These are phyloP conservation scores for Aspergillus phoenicis DNA, from an alignment of 2,329 filamentous ascomycete genomes.

Conservation along the genomic window DNA sequence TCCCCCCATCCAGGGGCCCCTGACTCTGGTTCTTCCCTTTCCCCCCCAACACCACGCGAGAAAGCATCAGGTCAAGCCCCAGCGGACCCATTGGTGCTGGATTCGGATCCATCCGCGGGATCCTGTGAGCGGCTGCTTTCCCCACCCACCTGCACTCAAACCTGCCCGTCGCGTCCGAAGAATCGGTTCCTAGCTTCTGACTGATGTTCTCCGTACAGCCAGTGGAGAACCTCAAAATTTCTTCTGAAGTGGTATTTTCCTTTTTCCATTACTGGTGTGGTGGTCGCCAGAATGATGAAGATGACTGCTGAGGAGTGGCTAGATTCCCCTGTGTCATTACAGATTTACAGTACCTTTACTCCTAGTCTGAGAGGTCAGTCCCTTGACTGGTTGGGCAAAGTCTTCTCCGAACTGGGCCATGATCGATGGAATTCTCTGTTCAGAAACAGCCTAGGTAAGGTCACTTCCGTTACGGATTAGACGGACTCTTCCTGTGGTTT, in stretches of 20 bases:
- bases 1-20: slow-evolving; percentile 16
- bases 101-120: slow-evolving; percentile 36
- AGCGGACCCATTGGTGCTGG: slow-evolving; percentile 23
- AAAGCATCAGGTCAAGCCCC: slow-evolving; percentile 23
- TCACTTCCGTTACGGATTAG: slow-evolving; percentile 8
- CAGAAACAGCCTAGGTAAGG: not conserved
- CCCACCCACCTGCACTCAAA: slow-evolving; percentile 32
- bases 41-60: slow-evolving; percentile 23
- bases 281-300: slow-evolving; percentile 13
- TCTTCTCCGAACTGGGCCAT: not conserved
- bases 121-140: slow-evolving; percentile 32
- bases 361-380: not conserved
- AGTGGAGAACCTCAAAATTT: slow-evolving; percentile 25
- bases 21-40: slow-evolving; percentile 12
- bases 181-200: slow-evolving; percentile 34
- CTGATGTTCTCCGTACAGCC: slow-evolving; percentile 10
- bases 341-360: not conserved
- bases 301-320: slow-evolving; percentile 7
- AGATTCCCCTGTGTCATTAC: slow-evolving; percentile 6
- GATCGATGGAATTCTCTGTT: slow-evolving; percentile 2
- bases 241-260: slow-evolving; percentile 9
- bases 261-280: slow-evolving; percentile 21
- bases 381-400: not conserved
- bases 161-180: slow-evolving; percentile 29
- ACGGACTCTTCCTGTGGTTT: slow-evolving; percentile 8